Percentiles rank a stretch among this genome's conserved stretches.
Evolutionary conservation across 306 rosid species (phyloP).

Genomic region (Ormosia semicastrata): DNA sequence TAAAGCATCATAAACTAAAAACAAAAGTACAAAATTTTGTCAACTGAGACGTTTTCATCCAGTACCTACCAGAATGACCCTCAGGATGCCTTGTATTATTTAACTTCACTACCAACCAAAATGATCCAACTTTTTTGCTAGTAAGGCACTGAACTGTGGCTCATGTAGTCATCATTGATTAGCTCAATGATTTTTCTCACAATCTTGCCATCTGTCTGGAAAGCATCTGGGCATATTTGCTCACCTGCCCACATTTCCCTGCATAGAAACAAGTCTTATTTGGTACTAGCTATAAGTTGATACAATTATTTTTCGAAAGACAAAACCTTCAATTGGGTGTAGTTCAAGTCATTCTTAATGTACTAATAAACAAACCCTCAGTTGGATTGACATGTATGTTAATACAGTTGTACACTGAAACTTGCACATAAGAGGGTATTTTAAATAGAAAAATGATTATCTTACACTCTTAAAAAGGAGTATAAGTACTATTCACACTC

Average conservation of each 20-base stretch:
- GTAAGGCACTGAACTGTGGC: not conserved
- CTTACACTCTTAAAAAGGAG: too few species aligned
- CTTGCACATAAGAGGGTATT: not conserved
- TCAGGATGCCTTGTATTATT: slow-evolving; percentile 16
- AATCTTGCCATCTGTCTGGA: not conserved
- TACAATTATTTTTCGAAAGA: not conserved
- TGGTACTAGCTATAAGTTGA: not conserved
- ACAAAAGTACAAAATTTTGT: not conserved
- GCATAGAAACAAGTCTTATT: not conserved
- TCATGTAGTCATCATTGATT: not conserved
- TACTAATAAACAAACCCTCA: not conserved
- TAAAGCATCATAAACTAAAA: not conserved
- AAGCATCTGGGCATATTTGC: not conserved
- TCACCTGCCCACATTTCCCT: not conserved
- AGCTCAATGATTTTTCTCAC: not conserved
- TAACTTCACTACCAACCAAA: slow-evolving; percentile 4
- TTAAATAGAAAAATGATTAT: too few species aligned
- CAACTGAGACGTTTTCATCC: slow-evolving; percentile 18
- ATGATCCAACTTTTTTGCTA: not conserved
- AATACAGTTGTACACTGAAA: not conserved
- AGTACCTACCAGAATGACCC: slow-evolving; percentile 25
- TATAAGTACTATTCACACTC: too few species aligned
- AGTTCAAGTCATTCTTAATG: not conserved
- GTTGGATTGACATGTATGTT: not conserved
- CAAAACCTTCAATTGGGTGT: not conserved